A percentile compares a stretch with the other conserved stretches of the same genome.
Evolutionary conservation across 192 early-diverging fungal species (phyloP).

Genomic region (Backusella liffmaniae): DNA sequence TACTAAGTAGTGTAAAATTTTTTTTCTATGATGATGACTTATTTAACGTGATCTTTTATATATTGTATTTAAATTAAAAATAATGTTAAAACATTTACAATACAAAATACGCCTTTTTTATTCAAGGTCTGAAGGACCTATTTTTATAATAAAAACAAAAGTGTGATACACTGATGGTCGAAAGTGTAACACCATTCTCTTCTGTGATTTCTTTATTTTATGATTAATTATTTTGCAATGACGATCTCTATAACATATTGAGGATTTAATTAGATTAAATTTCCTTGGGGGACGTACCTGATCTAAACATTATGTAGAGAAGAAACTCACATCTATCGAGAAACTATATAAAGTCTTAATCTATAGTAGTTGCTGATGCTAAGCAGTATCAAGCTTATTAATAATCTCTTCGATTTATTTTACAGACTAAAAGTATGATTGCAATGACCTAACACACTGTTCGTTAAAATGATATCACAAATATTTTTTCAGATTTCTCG

Average conservation of each 20-base stretch:
- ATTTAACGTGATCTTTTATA: neutral
- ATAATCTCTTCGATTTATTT: neutral
- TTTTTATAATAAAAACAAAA: neutral
- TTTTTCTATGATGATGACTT: neutral
- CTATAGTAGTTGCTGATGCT: neutral
- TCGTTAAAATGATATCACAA: neutral
- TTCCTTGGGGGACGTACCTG: too few species aligned
- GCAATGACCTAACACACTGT: neutral
- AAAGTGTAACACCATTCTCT: neutral
- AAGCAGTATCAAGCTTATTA: neutral
- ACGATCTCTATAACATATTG: neutral
- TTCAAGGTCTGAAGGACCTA: neutral
- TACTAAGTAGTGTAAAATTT: neutral
- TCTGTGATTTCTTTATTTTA: neutral
- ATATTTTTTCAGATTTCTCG: neutral
- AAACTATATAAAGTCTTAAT: too few species aligned
- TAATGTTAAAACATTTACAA: neutral
- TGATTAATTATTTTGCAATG: neutral
- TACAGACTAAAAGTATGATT: neutral
- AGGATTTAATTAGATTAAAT: too few species aligned
- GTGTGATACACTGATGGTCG: neutral
- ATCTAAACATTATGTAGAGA: too few species aligned
- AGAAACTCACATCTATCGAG: too few species aligned
- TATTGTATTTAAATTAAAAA: neutral
- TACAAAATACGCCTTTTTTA: neutral